phyloP scores from a whole-genome alignment of 2,329 filamentous ascomycete genomes.

The Albifimbria verrucaria region DNA sequence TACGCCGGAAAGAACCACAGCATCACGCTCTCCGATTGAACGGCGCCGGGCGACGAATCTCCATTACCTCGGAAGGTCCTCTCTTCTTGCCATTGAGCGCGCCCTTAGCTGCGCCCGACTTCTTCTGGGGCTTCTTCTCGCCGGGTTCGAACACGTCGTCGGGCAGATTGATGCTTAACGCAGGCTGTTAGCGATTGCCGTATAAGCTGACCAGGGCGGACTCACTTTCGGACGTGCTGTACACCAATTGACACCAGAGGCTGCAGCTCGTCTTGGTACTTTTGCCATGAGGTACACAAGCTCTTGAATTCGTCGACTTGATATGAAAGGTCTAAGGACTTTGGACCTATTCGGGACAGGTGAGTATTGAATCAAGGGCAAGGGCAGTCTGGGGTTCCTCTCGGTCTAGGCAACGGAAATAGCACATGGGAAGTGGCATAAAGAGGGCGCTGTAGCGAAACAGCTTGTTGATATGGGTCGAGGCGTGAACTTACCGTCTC shows the following conservation, averaged over 20 bases:
- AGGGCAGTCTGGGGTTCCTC: background rate
- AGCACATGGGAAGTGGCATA: background rate
- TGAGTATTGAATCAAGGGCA: constrained; percentile 23
- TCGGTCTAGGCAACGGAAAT: background rate
- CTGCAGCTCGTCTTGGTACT: constrained; percentile 72
- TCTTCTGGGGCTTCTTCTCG: constrained; percentile 68
- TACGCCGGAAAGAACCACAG: background rate
- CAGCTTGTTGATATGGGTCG: background rate
- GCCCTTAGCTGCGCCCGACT: constrained; percentile 37
- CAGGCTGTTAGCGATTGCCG: constrained; percentile 9
- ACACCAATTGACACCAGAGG: constrained; percentile 63
- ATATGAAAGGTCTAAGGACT: constrained; percentile 72
- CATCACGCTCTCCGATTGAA: constrained; percentile 10
- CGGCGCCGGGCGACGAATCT: constrained; percentile 14
- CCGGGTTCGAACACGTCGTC: constrained; percentile 83
- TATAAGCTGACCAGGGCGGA: constrained; percentile 7
- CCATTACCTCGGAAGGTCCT: constrained; percentile 42
- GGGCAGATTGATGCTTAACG: constrained; percentile 74
- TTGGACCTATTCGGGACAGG: constrained; percentile 48
- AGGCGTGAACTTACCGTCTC: constrained; percentile 56
- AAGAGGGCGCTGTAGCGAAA: too few relatives aligned
- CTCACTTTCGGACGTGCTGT: constrained; percentile 82
- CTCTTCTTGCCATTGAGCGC: constrained; percentile 44
- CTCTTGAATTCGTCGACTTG: constrained; percentile 84
- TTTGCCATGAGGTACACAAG: constrained; percentile 72